Base-by-base conservation (phyloP, 768 basidiomycete genomes). In the Amanita exitialis region DNA sequence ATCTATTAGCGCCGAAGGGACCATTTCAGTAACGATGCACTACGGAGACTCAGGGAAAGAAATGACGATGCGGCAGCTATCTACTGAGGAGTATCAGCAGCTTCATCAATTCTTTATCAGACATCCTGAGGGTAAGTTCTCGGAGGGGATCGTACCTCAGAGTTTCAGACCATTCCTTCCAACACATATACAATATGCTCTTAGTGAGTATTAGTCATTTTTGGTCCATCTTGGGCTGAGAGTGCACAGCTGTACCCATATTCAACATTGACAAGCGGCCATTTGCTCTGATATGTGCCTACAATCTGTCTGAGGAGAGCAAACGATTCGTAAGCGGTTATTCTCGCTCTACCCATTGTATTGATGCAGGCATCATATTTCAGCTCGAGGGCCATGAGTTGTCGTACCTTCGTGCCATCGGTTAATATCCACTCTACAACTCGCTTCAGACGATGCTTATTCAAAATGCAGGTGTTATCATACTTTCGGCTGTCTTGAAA, bases 241-340 rank as follows among this genome's bases (percentile, higher is more conserved):
- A 45, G 37, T 47, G 53, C 49, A 27, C 34, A 90, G 90, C 83
- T 51, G 93, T 95, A 5, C 93, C 93, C 5, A 86, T 95, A 45
- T 94, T 89, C 64, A 93, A 94, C 57, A 82, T 95, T 47, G 90
- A 95, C 68, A 89, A 91, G 67, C 79, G 86, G 46, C 90, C 92
- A 9, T 95, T 96, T 58, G 90, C 90, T 6, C 64, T 96, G 59
- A 72, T 97, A 16, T 93, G 90, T 57, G 91, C 90, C 4, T 95
- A 93, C 66, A 96, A 93, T 65, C 84, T 83, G 0, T 81, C 82
- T 10, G 82, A 87, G 49, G 80, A 88, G 52, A 76, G 79, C 1
- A 86, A 84, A 60, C 86, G 88, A 58, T 93, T 86, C 64, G 88
- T 90, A 62, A 64, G 80, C 2, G 30, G 25, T 30, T 44, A 37